Conservation (phyloP, 2,329 filamentous ascomycete species). For the Colletotrichum sp. region DNA sequence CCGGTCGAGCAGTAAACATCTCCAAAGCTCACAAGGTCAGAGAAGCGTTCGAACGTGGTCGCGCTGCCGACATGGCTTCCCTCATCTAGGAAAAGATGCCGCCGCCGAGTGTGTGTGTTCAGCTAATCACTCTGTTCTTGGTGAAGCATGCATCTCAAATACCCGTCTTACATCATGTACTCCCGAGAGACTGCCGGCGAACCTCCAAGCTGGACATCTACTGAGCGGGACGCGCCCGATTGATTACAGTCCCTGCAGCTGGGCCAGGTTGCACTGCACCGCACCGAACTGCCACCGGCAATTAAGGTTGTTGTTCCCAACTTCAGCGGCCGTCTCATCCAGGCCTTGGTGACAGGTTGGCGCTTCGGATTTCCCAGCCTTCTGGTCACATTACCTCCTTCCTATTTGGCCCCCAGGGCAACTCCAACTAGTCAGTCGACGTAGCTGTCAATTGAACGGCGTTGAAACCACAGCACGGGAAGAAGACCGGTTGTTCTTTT, state of each 20-base stretch:
- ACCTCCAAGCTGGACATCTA: not conserved
- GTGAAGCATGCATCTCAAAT: not conserved
- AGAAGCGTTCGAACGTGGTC: conserved; percentile 1
- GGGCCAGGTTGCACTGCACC: not conserved
- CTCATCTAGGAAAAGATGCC: not conserved
- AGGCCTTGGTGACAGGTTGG: not conserved
- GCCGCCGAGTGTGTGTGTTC: not conserved
- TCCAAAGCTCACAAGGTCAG: not conserved
- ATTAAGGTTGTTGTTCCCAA: not conserved
- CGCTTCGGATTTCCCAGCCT: not conserved
- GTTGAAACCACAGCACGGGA: not conserved
- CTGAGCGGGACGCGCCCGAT: not conserved
- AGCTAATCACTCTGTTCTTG: not conserved
- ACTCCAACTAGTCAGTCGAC: not conserved
- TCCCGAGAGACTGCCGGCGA: not conserved
- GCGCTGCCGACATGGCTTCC: conserved; percentile 2
- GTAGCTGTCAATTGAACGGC: not conserved
- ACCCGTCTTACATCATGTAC: not conserved
- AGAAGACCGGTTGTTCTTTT: not conserved
- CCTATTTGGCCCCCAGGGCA: not conserved
- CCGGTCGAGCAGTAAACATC: not conserved
- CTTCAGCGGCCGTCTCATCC: not conserved
- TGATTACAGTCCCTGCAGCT: not conserved
- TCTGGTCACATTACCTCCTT: not conserved
- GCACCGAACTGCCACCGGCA: not conserved